Percentiles rank a stretch among this genome's conserved stretches.
phyloP scores from a whole-genome alignment of 2,329 filamentous ascomycete genomes.

The Penicillium olsonii region DNA sequence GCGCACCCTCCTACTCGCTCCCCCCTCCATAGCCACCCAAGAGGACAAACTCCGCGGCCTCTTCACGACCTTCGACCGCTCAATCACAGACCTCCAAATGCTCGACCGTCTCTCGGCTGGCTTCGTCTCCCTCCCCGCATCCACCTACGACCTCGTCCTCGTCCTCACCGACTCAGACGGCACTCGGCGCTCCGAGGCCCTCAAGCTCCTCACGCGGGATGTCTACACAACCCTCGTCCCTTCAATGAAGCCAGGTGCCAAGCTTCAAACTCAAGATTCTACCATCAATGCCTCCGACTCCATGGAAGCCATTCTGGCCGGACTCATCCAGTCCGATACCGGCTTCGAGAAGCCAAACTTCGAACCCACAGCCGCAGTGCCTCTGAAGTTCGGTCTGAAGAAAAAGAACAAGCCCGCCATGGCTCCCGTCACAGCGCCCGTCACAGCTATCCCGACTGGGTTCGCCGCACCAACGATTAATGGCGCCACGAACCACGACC shows the following conservation, averaged over 20 bases:
- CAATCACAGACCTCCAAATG: constrained; percentile 90
- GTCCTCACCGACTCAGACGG: constrained; percentile 78
- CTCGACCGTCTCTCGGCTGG: constrained; percentile 86
- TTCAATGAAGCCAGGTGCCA: constrained; percentile 69
- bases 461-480: constrained; percentile 37
- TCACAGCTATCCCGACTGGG: constrained; percentile 38
- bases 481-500: constrained; percentile 46
- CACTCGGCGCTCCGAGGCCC: constrained; percentile 61
- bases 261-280: constrained; percentile 64
- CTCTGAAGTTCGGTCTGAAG: constrained; percentile 66
- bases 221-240: constrained; percentile 70
- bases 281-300: constrained; percentile 47
- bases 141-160: constrained; percentile 81
- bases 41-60: constrained; percentile 73
- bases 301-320: constrained; percentile 29
- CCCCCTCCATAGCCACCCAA: constrained; percentile 84
- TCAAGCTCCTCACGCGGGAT: constrained; percentile 65
- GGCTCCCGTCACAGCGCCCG: constrained; percentile 6
- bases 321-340: constrained; percentile 21
- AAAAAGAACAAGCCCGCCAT: constrained; percentile 49
- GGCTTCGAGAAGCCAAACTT: constrained; percentile 75
- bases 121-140: constrained; percentile 71
- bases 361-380: constrained; percentile 58
- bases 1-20: constrained; percentile 81
- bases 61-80: constrained; percentile 72